Conservation (phyloP, 2,329 filamentous ascomycete species). For the Colletotrichum navitas region DNA sequence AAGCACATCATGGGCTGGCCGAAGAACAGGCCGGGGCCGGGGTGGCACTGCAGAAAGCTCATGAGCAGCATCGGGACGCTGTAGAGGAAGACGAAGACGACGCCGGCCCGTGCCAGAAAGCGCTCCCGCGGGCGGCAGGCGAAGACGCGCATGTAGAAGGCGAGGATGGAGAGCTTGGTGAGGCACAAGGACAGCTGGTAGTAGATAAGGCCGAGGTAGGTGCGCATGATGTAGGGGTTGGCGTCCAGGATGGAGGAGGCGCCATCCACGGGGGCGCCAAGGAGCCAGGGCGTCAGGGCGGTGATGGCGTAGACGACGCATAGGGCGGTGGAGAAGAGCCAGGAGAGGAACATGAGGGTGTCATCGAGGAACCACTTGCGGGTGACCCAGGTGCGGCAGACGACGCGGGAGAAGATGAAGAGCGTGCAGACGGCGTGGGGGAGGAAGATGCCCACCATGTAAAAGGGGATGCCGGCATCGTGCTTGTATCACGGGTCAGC, state of each 20-base stretch:
- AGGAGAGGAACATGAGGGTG: constrained; percentile 50
- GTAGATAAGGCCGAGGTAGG: constrained; percentile 52
- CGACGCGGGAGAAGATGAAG: constrained; percentile 47
- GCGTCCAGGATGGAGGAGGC: constrained; percentile 28
- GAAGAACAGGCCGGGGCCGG: constrained; percentile 53
- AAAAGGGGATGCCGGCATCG: constrained; percentile 44
- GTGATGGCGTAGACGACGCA: constrained; percentile 50
- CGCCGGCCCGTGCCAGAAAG: constrained; percentile 50
- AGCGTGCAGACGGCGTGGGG: constrained; percentile 51
- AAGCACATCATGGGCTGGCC: constrained; percentile 54
- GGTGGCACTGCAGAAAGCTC: constrained; percentile 59
- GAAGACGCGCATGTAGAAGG: constrained; percentile 56
- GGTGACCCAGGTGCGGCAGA: constrained; percentile 48
- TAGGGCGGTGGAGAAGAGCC: constrained; percentile 50
- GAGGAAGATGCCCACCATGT: constrained; percentile 50
- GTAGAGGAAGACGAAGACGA: constrained; percentile 52
- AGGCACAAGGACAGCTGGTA: constrained; percentile 55
- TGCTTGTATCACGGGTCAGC: background rate
- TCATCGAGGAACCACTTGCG: constrained; percentile 52
- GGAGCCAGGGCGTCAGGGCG: constrained; percentile 45
- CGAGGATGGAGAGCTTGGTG: constrained; percentile 55
- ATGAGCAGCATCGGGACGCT: constrained; percentile 53
- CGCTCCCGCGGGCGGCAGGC: constrained; percentile 50
- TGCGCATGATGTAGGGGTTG: constrained; percentile 48
- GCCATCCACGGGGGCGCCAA: constrained; percentile 31